Evolutionary conservation across 768 basidiomycete species (phyloP).

Genomic region (Chiua virens): DNA sequence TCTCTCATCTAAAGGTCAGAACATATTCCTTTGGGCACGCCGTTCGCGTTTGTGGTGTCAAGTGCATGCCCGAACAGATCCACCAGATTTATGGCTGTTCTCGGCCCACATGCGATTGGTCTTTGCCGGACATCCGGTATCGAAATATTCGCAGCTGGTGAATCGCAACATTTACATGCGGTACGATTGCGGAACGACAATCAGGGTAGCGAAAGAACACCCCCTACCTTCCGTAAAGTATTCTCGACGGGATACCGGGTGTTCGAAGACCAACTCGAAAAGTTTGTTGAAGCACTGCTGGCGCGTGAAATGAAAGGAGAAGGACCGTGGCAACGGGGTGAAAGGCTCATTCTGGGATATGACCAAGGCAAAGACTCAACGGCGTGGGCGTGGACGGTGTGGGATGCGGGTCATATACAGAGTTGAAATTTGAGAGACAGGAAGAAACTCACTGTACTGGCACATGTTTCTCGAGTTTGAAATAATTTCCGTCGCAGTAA

Average conservation of each 20-base stretch:
- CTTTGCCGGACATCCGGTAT: constrained; percentile 2
- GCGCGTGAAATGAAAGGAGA: constrained; percentile 1
- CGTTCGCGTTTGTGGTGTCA: constrained; percentile 20
- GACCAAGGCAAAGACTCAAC: background rate
- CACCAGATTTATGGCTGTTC: constrained; percentile 17
- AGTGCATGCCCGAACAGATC: constrained; percentile 6
- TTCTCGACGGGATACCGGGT: constrained; percentile 9
- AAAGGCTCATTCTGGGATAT: background rate
- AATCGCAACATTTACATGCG: constrained; percentile 1
- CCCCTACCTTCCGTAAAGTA: background rate
- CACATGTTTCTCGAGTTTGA: background rate
- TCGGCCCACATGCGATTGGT: constrained; percentile 17
- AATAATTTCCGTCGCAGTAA: no score
- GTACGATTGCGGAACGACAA: constrained; percentile 1
- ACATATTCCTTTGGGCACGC: background rate
- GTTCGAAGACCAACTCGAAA: constrained; percentile 9
- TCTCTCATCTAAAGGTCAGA: constrained; percentile 6
- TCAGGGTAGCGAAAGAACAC: background rate
- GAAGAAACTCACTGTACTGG: background rate
- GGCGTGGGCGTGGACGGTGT: constrained; percentile 14
- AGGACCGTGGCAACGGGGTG: constrained; percentile 6
- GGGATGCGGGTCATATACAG: constrained; percentile 13
- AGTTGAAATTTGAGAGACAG: background rate
- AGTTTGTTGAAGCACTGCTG: background rate
- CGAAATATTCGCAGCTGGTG: background rate